phyloP scores from a whole-genome alignment of 202 grass and related monocot genomes.

The Schoenoplectus tabernaemontani region DNA sequence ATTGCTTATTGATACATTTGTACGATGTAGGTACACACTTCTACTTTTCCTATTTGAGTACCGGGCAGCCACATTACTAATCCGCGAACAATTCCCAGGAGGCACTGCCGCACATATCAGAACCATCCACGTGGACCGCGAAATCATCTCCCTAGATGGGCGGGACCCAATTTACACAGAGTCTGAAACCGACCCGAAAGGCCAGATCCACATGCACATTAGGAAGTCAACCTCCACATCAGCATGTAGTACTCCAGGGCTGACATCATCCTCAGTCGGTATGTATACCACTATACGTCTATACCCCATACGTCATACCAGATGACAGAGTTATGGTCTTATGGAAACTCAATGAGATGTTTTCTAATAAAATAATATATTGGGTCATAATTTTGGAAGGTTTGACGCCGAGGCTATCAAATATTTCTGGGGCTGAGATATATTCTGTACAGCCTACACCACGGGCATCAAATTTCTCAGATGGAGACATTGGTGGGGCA shows the following conservation, averaged over 20 bases:
- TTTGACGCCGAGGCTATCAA: conserved; percentile 27
- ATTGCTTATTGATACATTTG: neutral
- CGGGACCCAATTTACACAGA: conserved; percentile 24
- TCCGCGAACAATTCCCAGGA: conserved; percentile 31
- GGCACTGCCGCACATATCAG: conserved; percentile 14
- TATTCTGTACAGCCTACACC: conserved; percentile 37
- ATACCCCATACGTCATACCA: no score
- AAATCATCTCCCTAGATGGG: conserved; percentile 32
- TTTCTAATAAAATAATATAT: neutral
- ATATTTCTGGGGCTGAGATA: conserved; percentile 30
- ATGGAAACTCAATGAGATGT: neutral
- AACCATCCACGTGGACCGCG: conserved; percentile 28
- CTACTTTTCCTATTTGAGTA: conserved; percentile 39
- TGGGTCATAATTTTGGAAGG: neutral
- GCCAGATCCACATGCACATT: conserved; percentile 14
- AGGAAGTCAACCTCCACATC: conserved; percentile 22
- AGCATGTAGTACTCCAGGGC: neutral
- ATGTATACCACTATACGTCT: no score
- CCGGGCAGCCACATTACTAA: conserved; percentile 28
- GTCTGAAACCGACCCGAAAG: conserved; percentile 29
- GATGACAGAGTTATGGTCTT: neutral
- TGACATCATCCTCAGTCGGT: conserved; percentile 9
- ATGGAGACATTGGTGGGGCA: conserved; percentile 21
- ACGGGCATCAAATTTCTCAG: conserved; percentile 27
- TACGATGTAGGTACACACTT: conserved; percentile 25